Evolutionary conservation across 164 flowering plant species (phyloP).

Genomic region (Amborella trichopoda): DNA sequence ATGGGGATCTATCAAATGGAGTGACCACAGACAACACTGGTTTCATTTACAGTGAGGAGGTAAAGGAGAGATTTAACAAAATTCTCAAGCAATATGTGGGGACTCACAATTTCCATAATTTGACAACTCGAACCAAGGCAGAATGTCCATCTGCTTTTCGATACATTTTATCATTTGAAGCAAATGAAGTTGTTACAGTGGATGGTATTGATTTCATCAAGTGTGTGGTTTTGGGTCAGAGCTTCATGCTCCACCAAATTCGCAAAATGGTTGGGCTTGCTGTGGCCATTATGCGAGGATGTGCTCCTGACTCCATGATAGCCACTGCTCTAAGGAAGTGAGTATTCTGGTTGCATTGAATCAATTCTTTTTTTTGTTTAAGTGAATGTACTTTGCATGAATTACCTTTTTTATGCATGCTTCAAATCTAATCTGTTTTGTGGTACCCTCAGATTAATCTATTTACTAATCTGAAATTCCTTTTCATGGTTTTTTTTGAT

Average conservation of each 20-base stretch:
- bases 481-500: too few species aligned
- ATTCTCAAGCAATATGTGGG: conserved; percentile 64
- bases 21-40: too few species aligned
- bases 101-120: conserved; percentile 90
- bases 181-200: conserved; percentile 35
- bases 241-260: conserved; percentile 99
- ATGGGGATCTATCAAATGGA: too few species aligned
- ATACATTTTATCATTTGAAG: conserved; percentile 73
- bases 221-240: conserved; percentile 96
- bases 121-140: conserved; percentile 82
- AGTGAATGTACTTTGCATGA: too few species aligned
- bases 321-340: conserved; percentile 55
- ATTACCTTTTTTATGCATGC: too few species aligned
- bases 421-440: too few species aligned
- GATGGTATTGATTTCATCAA: conserved; percentile 88
- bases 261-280: conserved; percentile 95
- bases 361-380: background rate
- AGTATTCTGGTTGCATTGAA: conserved; percentile 10
- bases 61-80: conserved; percentile 70
- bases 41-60: conserved; percentile 66
- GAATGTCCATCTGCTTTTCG: conserved; percentile 80
- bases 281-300: conserved; percentile 75
- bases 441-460: too few species aligned
- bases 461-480: conserved; percentile 5
- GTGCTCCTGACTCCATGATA: conserved; percentile 63